Evolutionary conservation across 1,284 basidiomycete species (phyloP).

Genomic region (Psilocybe mexicana): DNA sequence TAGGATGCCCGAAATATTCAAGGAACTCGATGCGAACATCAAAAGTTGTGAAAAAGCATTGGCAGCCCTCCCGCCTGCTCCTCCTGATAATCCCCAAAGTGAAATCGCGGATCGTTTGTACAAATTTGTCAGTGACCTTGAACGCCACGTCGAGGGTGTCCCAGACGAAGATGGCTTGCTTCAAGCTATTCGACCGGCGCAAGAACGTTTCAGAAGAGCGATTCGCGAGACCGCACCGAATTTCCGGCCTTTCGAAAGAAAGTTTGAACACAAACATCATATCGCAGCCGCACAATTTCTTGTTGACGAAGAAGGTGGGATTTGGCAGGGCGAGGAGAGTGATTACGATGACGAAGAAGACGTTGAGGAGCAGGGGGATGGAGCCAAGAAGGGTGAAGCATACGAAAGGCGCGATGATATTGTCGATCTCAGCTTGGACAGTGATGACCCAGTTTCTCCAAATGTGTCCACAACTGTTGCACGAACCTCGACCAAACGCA

Average conservation of each 20-base stretch:
- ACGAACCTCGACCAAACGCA: slow-evolving; percentile 1
- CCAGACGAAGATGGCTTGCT: slow-evolving; percentile 47
- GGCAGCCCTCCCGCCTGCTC: slow-evolving; percentile 46
- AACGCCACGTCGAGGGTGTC: slow-evolving; percentile 49
- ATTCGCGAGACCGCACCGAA: slow-evolving; percentile 57
- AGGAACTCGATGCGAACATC: slow-evolving; percentile 39
- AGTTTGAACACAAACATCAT: slow-evolving; percentile 9
- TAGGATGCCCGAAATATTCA: slow-evolving; percentile 64
- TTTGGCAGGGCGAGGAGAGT: neutral
- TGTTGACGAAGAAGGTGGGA: slow-evolving; percentile 13
- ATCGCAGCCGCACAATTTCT: slow-evolving; percentile 31
- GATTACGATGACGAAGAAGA: slow-evolving; percentile 26
- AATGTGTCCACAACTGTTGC: neutral
- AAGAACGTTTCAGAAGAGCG: slow-evolving; percentile 44
- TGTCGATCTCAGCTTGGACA: neutral
- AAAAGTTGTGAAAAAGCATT: slow-evolving; percentile 38
- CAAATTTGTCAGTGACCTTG: slow-evolving; percentile 46
- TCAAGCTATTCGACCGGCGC: slow-evolving; percentile 52
- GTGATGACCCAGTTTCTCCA: neutral
- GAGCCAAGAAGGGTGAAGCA: neutral
- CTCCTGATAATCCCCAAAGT: slow-evolving; percentile 51
- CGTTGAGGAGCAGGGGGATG: neutral
- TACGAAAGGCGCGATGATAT: neutral
- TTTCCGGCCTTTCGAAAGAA: slow-evolving; percentile 46
- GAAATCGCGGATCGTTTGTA: slow-evolving; percentile 53